Evolutionary conservation across 2,329 filamentous ascomycete genomes (phyloP), one percentile per base, ranked within the genome.

Genomic region (Aspergillus costaricaensis): DNA sequence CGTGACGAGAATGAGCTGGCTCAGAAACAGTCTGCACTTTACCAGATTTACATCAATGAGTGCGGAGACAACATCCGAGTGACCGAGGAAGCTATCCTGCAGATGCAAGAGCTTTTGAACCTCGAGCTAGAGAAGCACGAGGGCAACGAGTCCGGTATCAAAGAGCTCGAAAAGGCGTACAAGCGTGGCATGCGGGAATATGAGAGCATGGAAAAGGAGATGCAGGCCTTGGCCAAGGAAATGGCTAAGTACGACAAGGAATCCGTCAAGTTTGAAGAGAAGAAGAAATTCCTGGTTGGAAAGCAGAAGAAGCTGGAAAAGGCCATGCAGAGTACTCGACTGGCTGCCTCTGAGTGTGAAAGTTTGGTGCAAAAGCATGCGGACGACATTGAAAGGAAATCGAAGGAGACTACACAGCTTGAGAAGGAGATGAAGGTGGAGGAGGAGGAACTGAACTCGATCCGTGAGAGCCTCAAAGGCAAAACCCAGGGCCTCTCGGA

Each of bases 261-360:
- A 72, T 88, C 89, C 21, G 95, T 99, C 77, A 99, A 99, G 73
- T 93, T 96, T 67, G 94, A 98, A 66, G 96, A 99, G 77, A 98
- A 98, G 82, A 89, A 90, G 75, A 99, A 99, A 74, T 98, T 98
- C 76, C 79, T 99, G 66, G 82, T 85, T 2, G 89, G 89, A 71
- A 99, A 99, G 80, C 89, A 91, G 69, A 96, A 95, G 81, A 99
- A 99, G 79, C 84, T 96, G 14, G 92, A 98, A 67, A 98, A 96
- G 80, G 86, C 89, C 0, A 91, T 95, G 62, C 83, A 87, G 57
- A 89, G 88, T 49, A 91, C 91, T 61, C 91, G 91, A 64, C 88
- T 89, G 60, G 87, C 89, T 5, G 85, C 87, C 0, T 84, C 85
- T 0, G 92, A 96, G 68, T 90, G 92, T 3, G 85, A 88, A 39